Evolutionary conservation across 257 asterid species (phyloP).

Genomic region (Gentiana macrophylla): DNA sequence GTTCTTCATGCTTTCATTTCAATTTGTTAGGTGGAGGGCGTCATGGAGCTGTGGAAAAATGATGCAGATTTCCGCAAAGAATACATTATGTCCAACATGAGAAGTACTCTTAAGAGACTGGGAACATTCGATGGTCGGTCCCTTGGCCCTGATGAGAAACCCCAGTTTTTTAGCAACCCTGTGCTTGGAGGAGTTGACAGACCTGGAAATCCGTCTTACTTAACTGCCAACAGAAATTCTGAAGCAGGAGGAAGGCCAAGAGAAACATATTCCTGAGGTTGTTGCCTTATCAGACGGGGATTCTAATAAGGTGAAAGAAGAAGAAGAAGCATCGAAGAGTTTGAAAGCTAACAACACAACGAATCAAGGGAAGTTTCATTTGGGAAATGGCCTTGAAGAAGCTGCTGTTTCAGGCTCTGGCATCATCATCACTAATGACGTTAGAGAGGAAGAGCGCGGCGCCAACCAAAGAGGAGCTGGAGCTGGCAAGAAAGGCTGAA

Average conservation of each 20-base stretch:
- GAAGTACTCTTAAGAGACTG: slow-evolving; percentile 67
- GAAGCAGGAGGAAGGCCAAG: slow-evolving; percentile 27
- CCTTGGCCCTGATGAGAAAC: slow-evolving; percentile 78
- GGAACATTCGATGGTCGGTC: slow-evolving; percentile 89
- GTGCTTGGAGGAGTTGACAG: slow-evolving; percentile 30
- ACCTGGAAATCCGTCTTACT: slow-evolving; percentile 19
- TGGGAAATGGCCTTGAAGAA: slow-evolving; percentile 20
- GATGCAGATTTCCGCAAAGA: slow-evolving; percentile 58
- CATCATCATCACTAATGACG: slow-evolving; percentile 13
- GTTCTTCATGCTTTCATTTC: neutral
- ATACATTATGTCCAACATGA: slow-evolving; percentile 44
- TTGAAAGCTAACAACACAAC: slow-evolving; percentile 14
- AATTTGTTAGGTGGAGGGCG: slow-evolving; percentile 43
- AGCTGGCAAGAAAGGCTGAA: slow-evolving; percentile 48
- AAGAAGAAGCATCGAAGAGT: slow-evolving; percentile 25
- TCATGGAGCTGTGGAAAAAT: slow-evolving; percentile 72
- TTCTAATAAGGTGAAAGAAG: slow-evolving; percentile 13
- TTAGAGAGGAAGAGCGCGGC: slow-evolving; percentile 22
- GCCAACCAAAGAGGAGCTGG: slow-evolving; percentile 49
- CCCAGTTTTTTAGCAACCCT: slow-evolving; percentile 42
- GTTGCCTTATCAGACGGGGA: slow-evolving; percentile 7
- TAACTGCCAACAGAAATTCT: slow-evolving; percentile 19
- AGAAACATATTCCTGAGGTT: slow-evolving; percentile 13
- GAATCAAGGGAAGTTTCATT: slow-evolving; percentile 15
- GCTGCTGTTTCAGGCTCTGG: slow-evolving; percentile 16